Evolutionary conservation across 108 stramenopile species (phyloP).

Genomic region (Asterionellopsis glacialis): DNA sequence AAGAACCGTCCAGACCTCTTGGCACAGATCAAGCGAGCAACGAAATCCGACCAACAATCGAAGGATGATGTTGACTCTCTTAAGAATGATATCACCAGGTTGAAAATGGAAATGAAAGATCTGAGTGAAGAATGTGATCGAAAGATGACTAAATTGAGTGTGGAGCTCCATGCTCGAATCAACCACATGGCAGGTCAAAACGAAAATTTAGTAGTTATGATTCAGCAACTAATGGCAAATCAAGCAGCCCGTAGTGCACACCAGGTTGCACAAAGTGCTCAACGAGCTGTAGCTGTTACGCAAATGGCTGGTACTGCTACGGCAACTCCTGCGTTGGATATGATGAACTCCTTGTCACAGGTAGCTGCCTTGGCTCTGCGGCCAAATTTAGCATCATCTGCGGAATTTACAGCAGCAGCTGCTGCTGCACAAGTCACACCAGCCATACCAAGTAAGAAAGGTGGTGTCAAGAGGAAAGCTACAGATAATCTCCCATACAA

Average conservation of each 20-base stretch:
- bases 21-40: constrained; percentile 56
- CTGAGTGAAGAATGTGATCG: constrained; percentile 39
- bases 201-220: constrained; percentile 36
- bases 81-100: constrained; percentile 40
- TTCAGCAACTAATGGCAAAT: constrained; percentile 20
- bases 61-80: constrained; percentile 67
- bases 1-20: constrained; percentile 61
- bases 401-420: too few species aligned
- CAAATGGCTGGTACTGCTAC: neutral
- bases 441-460: neutral
- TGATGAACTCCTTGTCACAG: constrained; percentile 58
- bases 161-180: constrained; percentile 43
- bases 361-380: constrained; percentile 39
- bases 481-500: neutral
- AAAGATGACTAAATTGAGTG: constrained; percentile 39
- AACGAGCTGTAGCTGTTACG: neutral
- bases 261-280: neutral
- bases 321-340: constrained; percentile 14
- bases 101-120: constrained; percentile 22
- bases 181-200: constrained; percentile 29
- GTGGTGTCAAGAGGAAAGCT: neutral
- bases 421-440: neutral
- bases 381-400: neutral
- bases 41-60: constrained; percentile 61
- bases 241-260: constrained; percentile 4